Percentiles rank a stretch among this genome's conserved stretches.
Conservation (phyloP, 1,284 basidiomycete genomes). For the Leccinum fallax region DNA sequence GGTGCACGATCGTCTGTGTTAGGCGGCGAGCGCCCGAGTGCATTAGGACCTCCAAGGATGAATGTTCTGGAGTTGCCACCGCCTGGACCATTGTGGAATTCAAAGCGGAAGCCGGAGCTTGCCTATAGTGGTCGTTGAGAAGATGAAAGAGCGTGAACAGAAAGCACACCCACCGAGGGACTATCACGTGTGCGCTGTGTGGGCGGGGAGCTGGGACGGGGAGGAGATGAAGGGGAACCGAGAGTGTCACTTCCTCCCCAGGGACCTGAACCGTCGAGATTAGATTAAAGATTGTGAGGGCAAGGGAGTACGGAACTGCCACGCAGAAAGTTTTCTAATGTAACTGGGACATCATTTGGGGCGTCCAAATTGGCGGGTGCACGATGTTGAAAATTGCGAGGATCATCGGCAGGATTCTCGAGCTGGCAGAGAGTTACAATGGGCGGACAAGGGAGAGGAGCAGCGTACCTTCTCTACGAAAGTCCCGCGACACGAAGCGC, state of each 20-base stretch:
- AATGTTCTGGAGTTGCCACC: slow-evolving; percentile 43
- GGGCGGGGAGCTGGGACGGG: slow-evolving; percentile 23
- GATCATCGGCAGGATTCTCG: slow-evolving; percentile 72
- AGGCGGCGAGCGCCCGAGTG: slow-evolving; percentile 24
- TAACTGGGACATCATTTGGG: slow-evolving; percentile 38
- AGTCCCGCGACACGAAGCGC: slow-evolving; percentile 67
- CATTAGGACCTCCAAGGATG: slow-evolving; percentile 45
- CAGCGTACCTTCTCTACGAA: slow-evolving; percentile 72
- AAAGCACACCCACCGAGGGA: slow-evolving; percentile 25
- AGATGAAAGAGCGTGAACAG: background rate
- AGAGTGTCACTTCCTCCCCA: slow-evolving; percentile 1
- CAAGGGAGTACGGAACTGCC: slow-evolving; percentile 2
- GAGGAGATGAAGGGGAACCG: background rate
- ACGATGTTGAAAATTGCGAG: slow-evolving; percentile 57
- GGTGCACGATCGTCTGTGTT: slow-evolving; percentile 33
- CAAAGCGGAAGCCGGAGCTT: slow-evolving; percentile 39
- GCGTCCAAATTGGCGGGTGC: slow-evolving; percentile 33
- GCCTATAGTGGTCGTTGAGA: slow-evolving; percentile 13
- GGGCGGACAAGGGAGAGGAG: background rate
- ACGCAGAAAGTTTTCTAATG: slow-evolving; percentile 47
- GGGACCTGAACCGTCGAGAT: slow-evolving; percentile 35
- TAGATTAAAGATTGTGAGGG: slow-evolving; percentile 8
- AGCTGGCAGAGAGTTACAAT: slow-evolving; percentile 47
- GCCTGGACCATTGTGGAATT: slow-evolving; percentile 41
- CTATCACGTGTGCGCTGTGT: slow-evolving; percentile 17